Evolutionary conservation across 2,329 filamentous ascomycete genomes (phyloP).

Genomic region (Ascochyta clinopodiicola): DNA sequence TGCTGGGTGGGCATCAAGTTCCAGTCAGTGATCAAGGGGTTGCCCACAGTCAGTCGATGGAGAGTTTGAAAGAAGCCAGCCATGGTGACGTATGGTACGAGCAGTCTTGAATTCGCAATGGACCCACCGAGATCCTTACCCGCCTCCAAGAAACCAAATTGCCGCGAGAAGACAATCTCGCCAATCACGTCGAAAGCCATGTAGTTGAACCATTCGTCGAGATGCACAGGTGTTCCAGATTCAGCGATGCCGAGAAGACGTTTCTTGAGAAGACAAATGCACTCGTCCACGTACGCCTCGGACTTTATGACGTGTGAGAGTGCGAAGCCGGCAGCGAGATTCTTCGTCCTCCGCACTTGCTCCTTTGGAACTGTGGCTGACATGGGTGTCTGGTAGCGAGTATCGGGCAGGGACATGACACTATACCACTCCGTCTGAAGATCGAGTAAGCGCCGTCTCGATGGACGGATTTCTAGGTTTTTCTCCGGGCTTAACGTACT

Average conservation of each 20-base stretch:
- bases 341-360: constrained; percentile 35
- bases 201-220: constrained; percentile 38
- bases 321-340: constrained; percentile 28
- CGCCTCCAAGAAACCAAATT: constrained; percentile 32
- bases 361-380: constrained; percentile 46
- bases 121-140: constrained; percentile 48
- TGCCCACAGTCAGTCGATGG: neutral
- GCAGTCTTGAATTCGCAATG: constrained; percentile 36
- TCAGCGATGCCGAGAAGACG: constrained; percentile 24
- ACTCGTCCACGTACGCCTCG: neutral
- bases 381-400: constrained; percentile 51
- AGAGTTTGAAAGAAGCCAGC: constrained; percentile 41
- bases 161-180: constrained; percentile 45
- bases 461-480: too few relatives aligned
- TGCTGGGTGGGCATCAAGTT: constrained; percentile 47
- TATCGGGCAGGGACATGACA: constrained; percentile 50
- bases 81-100: constrained; percentile 14
- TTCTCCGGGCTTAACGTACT: constrained; percentile 20
- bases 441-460: neutral
- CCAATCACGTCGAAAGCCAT: constrained; percentile 50
- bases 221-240: constrained; percentile 45
- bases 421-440: constrained; percentile 43
- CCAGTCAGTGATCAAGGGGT: constrained; percentile 45
- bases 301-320: constrained; percentile 34
- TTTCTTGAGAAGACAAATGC: constrained; percentile 33